Conservation (phyloP, 208 protist species). For the Blechomonas ayalai region DNA sequence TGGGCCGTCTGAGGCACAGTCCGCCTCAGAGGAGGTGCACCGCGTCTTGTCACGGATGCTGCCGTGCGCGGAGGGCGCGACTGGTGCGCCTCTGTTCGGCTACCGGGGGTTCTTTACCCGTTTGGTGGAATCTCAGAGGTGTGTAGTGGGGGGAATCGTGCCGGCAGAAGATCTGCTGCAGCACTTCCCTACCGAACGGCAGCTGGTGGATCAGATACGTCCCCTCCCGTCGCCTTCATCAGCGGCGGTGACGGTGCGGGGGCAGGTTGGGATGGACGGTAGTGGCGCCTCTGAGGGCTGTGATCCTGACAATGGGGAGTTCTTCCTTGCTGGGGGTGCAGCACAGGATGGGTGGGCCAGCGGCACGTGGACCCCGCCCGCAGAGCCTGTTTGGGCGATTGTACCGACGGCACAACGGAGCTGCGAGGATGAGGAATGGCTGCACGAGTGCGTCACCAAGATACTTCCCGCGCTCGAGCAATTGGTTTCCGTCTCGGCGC, state of each 20-base stretch:
- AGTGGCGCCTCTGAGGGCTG: neutral
- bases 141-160: too few species aligned
- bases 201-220: slow-evolving; percentile 3
- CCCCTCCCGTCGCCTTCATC: neutral
- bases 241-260: neutral
- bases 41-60: slow-evolving; percentile 22
- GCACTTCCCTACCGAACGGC: slow-evolving; percentile 6
- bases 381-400: slow-evolving; percentile 3
- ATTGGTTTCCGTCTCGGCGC: neutral
- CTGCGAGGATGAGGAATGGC: neutral
- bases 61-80: neutral
- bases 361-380: neutral
- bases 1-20: neutral
- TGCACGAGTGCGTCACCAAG: neutral
- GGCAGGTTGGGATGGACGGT: too few species aligned
- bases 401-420: neutral
- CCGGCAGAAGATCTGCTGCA: too few species aligned
- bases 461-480: slow-evolving; percentile 1
- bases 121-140: too few species aligned
- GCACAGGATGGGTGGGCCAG: neutral
- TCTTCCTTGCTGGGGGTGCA: neutral
- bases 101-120: too few species aligned
- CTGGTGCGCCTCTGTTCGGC: slow-evolving; percentile 4
- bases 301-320: neutral
- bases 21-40: slow-evolving; percentile 2